These are phyloP conservation scores for Fusarium nurragi DNA, from an alignment of 2,329 filamentous ascomycete genomes.

Conservation along the genomic window DNA sequence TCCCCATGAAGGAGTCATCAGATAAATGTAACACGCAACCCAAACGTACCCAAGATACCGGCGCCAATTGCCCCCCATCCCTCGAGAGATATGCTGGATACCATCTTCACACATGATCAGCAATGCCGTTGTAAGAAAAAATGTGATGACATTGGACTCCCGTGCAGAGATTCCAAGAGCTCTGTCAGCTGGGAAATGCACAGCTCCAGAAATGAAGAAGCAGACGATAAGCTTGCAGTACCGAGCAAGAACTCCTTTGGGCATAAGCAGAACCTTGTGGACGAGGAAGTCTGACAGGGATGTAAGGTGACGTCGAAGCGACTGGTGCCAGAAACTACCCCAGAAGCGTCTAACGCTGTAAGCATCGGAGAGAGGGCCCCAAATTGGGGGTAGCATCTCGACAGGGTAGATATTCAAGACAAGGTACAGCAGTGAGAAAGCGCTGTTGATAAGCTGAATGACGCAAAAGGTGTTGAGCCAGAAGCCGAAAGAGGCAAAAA, in stretches of 20 bases:
- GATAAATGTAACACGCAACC: constrained; percentile 32
- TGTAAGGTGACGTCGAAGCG: constrained; percentile 29
- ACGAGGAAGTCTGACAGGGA: constrained; percentile 20
- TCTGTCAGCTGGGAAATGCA: constrained; percentile 30
- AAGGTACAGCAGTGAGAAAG: constrained; percentile 11
- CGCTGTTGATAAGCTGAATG: constrained; percentile 34
- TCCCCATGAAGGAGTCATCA: constrained; percentile 36
- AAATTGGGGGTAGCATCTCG: constrained; percentile 31
- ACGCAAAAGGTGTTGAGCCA: constrained; percentile 37
- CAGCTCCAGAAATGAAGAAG: constrained; percentile 29
- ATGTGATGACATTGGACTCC: constrained; percentile 25
- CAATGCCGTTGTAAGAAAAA: constrained; percentile 24
- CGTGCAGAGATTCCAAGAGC: constrained; percentile 21
- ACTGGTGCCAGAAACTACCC: constrained; percentile 36
- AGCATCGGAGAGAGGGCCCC: constrained; percentile 19
- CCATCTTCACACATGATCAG: constrained; percentile 30
- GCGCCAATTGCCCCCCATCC: neutral
- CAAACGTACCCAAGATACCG: constrained; percentile 24
- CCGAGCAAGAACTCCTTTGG: constrained; percentile 11
- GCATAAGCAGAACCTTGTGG: constrained; percentile 15
- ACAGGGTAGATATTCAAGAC: constrained; percentile 14
- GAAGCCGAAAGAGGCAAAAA: constrained; percentile 25
- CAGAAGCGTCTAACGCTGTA: constrained; percentile 34
- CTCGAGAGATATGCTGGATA: constrained; percentile 5
- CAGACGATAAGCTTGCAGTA: constrained; percentile 29